These are phyloP conservation scores for Neonectria hederae DNA, from an alignment of 2,329 filamentous ascomycete species.

Conservation along the genomic window DNA sequence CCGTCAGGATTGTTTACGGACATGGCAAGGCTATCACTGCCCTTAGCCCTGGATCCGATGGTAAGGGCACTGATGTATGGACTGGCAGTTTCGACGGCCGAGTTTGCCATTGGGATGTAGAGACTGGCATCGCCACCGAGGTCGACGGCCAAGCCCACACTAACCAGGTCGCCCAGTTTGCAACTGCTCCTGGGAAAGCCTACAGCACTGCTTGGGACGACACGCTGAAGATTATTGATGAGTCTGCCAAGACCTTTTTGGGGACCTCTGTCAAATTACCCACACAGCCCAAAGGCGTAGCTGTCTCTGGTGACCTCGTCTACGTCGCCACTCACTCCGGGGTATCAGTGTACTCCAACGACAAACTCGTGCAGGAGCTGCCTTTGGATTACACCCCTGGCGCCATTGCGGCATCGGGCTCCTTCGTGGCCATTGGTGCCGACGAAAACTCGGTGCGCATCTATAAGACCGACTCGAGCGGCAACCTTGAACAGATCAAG, in stretches of 20 bases:
- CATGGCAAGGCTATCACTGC: conserved; percentile 94
- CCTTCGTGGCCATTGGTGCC: conserved; percentile 77
- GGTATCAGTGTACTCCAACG: conserved; percentile 65
- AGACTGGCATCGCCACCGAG: conserved; percentile 71
- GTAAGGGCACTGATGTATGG: conserved; percentile 74
- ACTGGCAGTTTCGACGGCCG: conserved; percentile 94
- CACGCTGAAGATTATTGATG: conserved; percentile 81
- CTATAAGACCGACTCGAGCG: conserved; percentile 67
- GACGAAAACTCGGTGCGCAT: conserved; percentile 80
- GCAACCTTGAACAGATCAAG: conserved; percentile 63
- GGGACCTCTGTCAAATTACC: conserved; percentile 73
- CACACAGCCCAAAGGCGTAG: conserved; percentile 82
- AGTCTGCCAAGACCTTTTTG: conserved; percentile 77
- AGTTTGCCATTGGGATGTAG: conserved; percentile 84
- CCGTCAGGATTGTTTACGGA: conserved; percentile 79
- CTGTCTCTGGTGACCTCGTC: conserved; percentile 60
- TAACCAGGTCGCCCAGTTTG: conserved; percentile 84
- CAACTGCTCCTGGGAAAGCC: conserved; percentile 69
- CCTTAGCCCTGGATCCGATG: conserved; percentile 58
- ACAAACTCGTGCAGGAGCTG: conserved; percentile 67
- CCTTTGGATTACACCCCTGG: conserved; percentile 73
- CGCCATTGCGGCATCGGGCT: conserved; percentile 74
- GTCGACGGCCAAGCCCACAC: conserved; percentile 85
- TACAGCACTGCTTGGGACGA: conserved; percentile 96
- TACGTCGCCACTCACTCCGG: conserved; percentile 66